Evolutionary conservation across 1,284 basidiomycete genomes (phyloP).

Genomic region (Heterobasidion parviporum): DNA sequence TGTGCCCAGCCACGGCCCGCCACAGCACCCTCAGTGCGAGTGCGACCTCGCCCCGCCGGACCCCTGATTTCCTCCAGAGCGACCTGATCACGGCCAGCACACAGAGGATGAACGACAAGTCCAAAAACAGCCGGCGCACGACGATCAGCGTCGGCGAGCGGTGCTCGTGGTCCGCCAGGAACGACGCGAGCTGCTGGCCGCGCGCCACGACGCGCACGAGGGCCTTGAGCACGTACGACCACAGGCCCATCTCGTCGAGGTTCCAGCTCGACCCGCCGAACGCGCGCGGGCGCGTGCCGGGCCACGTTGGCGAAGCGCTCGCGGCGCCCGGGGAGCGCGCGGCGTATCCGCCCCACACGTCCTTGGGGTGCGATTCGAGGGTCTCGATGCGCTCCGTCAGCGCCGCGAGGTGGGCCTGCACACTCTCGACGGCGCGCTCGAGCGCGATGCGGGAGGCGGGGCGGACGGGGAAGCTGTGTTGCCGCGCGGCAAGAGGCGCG

Average conservation of each 20-base stretch:
- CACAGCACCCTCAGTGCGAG: slow-evolving; percentile 57
- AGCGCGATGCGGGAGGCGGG: slow-evolving; percentile 27
- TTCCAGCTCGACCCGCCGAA: slow-evolving; percentile 42
- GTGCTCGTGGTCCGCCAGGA: slow-evolving; percentile 48
- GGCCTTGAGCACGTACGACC: slow-evolving; percentile 65
- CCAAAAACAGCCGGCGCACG: slow-evolving; percentile 62
- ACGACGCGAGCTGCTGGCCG: slow-evolving; percentile 39
- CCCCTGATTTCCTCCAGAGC: slow-evolving; percentile 61
- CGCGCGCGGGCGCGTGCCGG: slow-evolving; percentile 29
- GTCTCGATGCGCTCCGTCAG: slow-evolving; percentile 82
- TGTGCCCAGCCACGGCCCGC: slow-evolving; percentile 60
- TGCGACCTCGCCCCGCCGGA: slow-evolving; percentile 58
- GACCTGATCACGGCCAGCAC: slow-evolving; percentile 44
- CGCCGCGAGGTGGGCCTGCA: slow-evolving; percentile 86
- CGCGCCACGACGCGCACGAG: slow-evolving; percentile 38
- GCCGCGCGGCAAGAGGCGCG: slow-evolving; percentile 26
- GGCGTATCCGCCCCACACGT: slow-evolving; percentile 1
- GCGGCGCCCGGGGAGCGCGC: slow-evolving; percentile 16
- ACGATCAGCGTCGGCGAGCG: slow-evolving; percentile 58
- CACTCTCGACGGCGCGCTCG: slow-evolving; percentile 71
- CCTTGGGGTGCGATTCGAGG: slow-evolving; percentile 39
- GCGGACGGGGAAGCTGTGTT: slow-evolving; percentile 20
- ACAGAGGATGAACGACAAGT: slow-evolving; percentile 62
- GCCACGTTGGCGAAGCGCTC: slow-evolving; percentile 22
- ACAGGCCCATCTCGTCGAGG: slow-evolving; percentile 69